phyloP scores from a whole-genome alignment of 257 asterid species.

The Ligustrum vulgare region DNA sequence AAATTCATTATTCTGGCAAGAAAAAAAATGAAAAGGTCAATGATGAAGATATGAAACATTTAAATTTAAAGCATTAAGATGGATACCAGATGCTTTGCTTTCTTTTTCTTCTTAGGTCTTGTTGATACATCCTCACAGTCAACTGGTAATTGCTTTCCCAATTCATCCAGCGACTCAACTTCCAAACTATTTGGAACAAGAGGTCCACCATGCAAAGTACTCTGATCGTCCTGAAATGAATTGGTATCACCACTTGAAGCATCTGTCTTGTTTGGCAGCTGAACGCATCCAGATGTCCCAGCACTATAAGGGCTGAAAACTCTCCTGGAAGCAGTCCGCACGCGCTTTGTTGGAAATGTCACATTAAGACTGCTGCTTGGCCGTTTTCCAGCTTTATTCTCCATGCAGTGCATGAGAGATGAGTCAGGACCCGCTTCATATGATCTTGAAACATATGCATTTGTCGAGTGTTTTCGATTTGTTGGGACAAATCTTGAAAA shows the following conservation, averaged over 20 bases:
- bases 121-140: conserved; percentile 70
- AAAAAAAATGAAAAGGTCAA: conserved; percentile 20
- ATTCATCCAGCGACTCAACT: conserved; percentile 71
- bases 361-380: conserved; percentile 76
- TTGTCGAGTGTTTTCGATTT: conserved; percentile 55
- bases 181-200: conserved; percentile 60
- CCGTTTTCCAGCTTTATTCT: conserved; percentile 61
- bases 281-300: conserved; percentile 70
- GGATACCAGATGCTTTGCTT: conserved; percentile 44
- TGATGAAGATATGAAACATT: neutral
- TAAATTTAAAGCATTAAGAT: neutral
- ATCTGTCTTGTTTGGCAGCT: conserved; percentile 70
- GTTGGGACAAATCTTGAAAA: conserved; percentile 61
- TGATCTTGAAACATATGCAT: conserved; percentile 56
- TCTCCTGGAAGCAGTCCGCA: conserved; percentile 87
- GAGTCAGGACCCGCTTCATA: conserved; percentile 57
- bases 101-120: conserved; percentile 86
- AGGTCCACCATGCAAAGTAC: conserved; percentile 69
- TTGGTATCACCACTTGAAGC: conserved; percentile 94
- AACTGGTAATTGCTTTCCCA: conserved; percentile 61
- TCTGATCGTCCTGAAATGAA: conserved; percentile 94
- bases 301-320: conserved; percentile 71
- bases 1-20: conserved; percentile 55
- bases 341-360: conserved; percentile 85
- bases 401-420: conserved; percentile 51